Base-by-base conservation (phyloP, 164 flowering plant genomes). In the Aristolochia contorta region DNA sequence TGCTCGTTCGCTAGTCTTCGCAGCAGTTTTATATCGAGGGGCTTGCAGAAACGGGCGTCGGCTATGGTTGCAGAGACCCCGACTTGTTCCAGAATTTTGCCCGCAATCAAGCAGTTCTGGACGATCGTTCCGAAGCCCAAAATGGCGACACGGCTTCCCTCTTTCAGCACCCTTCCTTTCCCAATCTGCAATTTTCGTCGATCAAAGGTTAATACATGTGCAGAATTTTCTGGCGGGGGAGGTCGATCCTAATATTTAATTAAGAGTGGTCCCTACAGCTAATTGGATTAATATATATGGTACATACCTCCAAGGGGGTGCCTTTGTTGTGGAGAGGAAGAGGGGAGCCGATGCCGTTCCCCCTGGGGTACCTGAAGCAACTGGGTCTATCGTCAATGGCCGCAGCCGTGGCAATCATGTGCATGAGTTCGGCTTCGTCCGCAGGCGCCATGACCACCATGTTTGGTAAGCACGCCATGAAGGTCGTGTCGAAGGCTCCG, bases 391-490 rank as follows among this genome's bases (percentile, higher is more conserved):
- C 84, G 46, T 80, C 74, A 22, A 77, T 79, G 45, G 68, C 70
- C 6, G 72, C 77, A 45, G 80, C 80, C 0, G 84, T 80, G 48
- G 84, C 84, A n/a, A 80, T 72, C 80, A 80, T 80, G 68, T 76
- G 73, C 72, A 78, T 74, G 7, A 77, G 77, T 60, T 80, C 79
- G 6, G 69, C 49, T 41, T 80, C 81, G 48, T 68, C 67, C 4
- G 81, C 73, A 22, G 81, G 81, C 15, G 78, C 82, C 84, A 80
- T 80, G 65, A 80, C 84, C 65, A 80, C 80, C 80, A 80, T 80
- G 64, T 80, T 80, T 8, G 84, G 84, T 27, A 78, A 69, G 57
- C 84, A 78, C 33, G 82, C 84, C 82, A 80, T 72, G 67, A 59
- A 80, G 21, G 84, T 71, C 7, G 69, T 67, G 67, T 78, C 84